A percentile compares a stretch with the other conserved stretches of the same genome.
These are phyloP conservation scores for Alnus rubra DNA, from an alignment of 306 rosid genomes.

Conservation along the genomic window DNA sequence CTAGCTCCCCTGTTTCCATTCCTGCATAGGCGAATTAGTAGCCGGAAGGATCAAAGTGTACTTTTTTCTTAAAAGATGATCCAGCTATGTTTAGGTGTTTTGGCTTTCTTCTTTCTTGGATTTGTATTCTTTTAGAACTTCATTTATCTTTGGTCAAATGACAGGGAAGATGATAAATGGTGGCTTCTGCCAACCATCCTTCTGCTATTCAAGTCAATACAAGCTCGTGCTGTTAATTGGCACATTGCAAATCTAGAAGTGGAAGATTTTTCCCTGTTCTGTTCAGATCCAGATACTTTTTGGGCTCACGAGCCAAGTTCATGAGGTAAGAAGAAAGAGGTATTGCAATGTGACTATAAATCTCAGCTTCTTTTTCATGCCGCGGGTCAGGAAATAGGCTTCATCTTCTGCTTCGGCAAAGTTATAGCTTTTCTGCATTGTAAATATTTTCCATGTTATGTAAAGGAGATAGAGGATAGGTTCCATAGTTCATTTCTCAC, in stretches of 20 bases:
- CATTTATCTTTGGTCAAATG: background rate
- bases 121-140: background rate
- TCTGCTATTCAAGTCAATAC: conserved; percentile 67
- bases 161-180: conserved; percentile 90
- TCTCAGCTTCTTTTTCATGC: conserved; percentile 21
- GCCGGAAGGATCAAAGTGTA: background rate
- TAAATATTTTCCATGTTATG: conserved; percentile 53
- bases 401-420: conserved; percentile 24
- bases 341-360: conserved; percentile 25
- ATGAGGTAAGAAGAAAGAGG: conserved; percentile 24
- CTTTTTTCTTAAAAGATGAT: background rate
- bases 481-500: background rate
- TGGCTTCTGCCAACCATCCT: conserved; percentile 92
- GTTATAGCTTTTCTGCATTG: conserved; percentile 40
- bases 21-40: too few relatives aligned
- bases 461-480: conserved; percentile 24
- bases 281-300: conserved; percentile 88
- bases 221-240: conserved; percentile 86
- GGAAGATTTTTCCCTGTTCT: conserved; percentile 75
- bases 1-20: too few relatives aligned
- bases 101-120: background rate
- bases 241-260: conserved; percentile 91
- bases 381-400: background rate
- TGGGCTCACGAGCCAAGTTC: conserved; percentile 88
- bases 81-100: background rate